Percentiles rank a stretch among this genome's conserved stretches.
These are phyloP conservation scores for Xerocomellus chrysenteron DNA, from an alignment of 768 basidiomycete species.

Conservation along the genomic window DNA sequence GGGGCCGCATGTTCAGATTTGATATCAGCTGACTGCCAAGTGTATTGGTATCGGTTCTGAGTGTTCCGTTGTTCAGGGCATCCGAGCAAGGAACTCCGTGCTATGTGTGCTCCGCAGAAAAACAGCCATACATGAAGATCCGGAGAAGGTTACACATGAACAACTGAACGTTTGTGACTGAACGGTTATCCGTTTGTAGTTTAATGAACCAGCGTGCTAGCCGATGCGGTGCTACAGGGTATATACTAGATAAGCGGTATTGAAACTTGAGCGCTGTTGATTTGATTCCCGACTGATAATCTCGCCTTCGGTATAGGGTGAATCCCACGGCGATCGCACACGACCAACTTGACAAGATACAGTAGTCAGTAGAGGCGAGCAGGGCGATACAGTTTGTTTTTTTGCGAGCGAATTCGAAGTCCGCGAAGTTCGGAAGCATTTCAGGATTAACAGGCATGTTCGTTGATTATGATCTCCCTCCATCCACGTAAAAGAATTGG, in stretches of 20 bases:
- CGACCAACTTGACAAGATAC: not conserved
- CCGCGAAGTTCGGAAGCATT: conserved; percentile 31
- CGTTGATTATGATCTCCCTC: conserved; percentile 6
- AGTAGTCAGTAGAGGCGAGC: not conserved
- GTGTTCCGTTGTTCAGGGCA: not conserved
- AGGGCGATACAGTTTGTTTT: not conserved
- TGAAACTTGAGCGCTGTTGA: conserved; percentile 8
- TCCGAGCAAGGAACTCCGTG: conserved; percentile 7
- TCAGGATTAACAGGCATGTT: conserved; percentile 1
- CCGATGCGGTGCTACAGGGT: conserved; percentile 16
- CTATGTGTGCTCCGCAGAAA: not conserved
- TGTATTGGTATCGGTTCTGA: conserved; percentile 9
- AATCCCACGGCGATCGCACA: conserved; percentile 16
- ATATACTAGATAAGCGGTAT: not conserved
- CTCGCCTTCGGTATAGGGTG: not conserved
- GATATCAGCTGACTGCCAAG: conserved; percentile 18
- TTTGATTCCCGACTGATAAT: conserved; percentile 14
- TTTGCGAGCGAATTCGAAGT: conserved; percentile 15
- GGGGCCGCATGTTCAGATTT: conserved; percentile 21
- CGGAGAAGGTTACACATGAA: not conserved
- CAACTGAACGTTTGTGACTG: not conserved
- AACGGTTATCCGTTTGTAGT: not conserved
- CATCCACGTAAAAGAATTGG: conserved; percentile 19
- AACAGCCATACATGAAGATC: not conserved
- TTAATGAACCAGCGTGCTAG: conserved; percentile 4